Conservation (phyloP, 1,284 basidiomycete genomes). For the Ceratobasidium sp. region DNA sequence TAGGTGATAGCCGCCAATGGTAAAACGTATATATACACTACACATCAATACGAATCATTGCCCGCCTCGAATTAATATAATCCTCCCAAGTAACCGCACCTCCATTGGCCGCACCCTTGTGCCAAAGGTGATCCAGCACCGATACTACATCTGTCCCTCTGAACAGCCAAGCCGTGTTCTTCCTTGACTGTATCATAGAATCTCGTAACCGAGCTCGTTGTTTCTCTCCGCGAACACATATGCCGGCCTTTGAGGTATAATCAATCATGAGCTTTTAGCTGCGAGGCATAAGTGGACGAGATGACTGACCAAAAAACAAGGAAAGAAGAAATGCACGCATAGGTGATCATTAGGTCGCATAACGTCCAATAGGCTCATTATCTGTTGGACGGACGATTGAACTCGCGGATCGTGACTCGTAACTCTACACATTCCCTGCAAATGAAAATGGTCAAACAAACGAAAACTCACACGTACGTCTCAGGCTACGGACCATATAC, state of each 20-base stretch:
- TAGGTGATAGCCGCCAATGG: too few relatives aligned
- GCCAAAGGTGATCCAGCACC: constrained; percentile 31
- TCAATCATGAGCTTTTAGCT: too few relatives aligned
- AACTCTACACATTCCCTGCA: constrained; percentile 17
- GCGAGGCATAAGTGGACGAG: too few relatives aligned
- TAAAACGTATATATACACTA: too few relatives aligned
- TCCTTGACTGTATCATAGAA: not conserved
- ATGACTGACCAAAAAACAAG: constrained; percentile 11
- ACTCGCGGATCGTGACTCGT: constrained; percentile 14
- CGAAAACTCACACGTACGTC: too few relatives aligned
- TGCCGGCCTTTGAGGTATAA: not conserved
- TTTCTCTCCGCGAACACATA: constrained; percentile 23
- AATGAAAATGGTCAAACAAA: not conserved
- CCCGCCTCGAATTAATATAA: not conserved
- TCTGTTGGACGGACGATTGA: constrained; percentile 3
- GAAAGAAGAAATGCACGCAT: not conserved
- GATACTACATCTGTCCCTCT: constrained; percentile 1
- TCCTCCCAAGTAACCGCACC: not conserved
- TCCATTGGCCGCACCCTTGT: constrained; percentile 7
- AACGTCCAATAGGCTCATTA: not conserved
- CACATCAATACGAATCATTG: too few relatives aligned
- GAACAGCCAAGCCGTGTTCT: not conserved
- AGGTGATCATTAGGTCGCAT: not conserved
- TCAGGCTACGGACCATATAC: constrained; percentile 21
- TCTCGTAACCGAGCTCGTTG: not conserved